phyloP scores from a whole-genome alignment of 345 rosid species.

The Nephelium lappaceum region DNA sequence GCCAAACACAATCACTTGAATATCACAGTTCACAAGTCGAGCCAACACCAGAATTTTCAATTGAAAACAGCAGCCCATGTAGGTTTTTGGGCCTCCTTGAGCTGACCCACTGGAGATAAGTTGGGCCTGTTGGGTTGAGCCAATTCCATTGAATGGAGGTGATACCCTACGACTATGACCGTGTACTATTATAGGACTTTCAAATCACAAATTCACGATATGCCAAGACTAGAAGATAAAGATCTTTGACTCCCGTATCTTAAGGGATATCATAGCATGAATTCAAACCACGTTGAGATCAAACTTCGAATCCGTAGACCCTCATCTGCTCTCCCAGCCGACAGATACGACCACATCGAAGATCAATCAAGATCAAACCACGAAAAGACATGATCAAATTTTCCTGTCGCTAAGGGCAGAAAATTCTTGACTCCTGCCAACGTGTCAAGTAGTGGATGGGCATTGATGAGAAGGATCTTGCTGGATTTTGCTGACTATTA shows the following conservation, averaged over 20 bases:
- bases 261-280: not conserved
- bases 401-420: not conserved
- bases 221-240: not conserved
- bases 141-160: not conserved
- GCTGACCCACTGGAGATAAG: not conserved
- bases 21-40: too few relatives aligned
- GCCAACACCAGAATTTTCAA: not conserved
- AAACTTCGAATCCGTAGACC: not conserved
- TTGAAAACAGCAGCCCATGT: not conserved
- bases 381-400: constrained; percentile 19
- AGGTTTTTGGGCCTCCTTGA: not conserved
- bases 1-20: too few relatives aligned
- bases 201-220: not conserved
- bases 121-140: not conserved
- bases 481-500: not conserved
- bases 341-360: not conserved
- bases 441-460: not conserved
- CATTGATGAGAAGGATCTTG: not conserved
- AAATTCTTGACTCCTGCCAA: not conserved
- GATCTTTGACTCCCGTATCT: constrained; percentile 18
- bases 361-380: not conserved
- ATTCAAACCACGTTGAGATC: not conserved
- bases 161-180: not conserved
- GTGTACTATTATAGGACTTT: not conserved
- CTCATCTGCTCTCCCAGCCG: not conserved